phyloP scores from a whole-genome alignment of 441 rosid species.

The Melastoma candidum region DNA sequence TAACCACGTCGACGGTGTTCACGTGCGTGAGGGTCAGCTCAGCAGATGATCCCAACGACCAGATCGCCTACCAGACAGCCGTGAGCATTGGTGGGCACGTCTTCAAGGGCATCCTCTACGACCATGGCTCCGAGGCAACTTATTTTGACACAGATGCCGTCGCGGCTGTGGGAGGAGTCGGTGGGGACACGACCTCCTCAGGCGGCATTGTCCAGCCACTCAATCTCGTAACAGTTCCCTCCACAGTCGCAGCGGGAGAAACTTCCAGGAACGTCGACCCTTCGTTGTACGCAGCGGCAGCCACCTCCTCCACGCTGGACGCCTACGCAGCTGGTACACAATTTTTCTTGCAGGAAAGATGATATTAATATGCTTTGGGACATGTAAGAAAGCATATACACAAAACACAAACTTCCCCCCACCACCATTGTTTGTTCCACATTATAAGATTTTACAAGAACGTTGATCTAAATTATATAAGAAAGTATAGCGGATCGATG shows the following conservation, averaged over 20 bases:
- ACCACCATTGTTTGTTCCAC: too few species aligned
- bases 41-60: conserved; percentile 56
- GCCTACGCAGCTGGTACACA: conserved; percentile 16
- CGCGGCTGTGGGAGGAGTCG: conserved; percentile 3
- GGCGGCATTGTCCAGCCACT: conserved; percentile 6
- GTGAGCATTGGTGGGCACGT: conserved; percentile 81
- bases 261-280: conserved; percentile 5
- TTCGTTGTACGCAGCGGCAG: conserved; percentile 8
- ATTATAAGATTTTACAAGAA: too few species aligned
- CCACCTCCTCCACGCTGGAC: conserved; percentile 1
- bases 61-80: conserved; percentile 73
- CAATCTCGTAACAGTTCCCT: conserved; percentile 12
- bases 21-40: conserved; percentile 70
- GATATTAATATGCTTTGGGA: too few species aligned
- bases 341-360: conserved; percentile 16
- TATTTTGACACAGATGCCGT: conserved; percentile 14
- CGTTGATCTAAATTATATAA: too few species aligned
- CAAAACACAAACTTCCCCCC: too few species aligned
- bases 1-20: conserved; percentile 56
- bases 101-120: conserved; percentile 81
- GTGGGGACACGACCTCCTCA: neutral
- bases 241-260: conserved; percentile 1
- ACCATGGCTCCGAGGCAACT: conserved; percentile 64
- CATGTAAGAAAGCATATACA: too few species aligned
- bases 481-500: too few species aligned